phyloP scores from a whole-genome alignment of 345 rosid genomes.

The Anastatica hierochuntica region DNA sequence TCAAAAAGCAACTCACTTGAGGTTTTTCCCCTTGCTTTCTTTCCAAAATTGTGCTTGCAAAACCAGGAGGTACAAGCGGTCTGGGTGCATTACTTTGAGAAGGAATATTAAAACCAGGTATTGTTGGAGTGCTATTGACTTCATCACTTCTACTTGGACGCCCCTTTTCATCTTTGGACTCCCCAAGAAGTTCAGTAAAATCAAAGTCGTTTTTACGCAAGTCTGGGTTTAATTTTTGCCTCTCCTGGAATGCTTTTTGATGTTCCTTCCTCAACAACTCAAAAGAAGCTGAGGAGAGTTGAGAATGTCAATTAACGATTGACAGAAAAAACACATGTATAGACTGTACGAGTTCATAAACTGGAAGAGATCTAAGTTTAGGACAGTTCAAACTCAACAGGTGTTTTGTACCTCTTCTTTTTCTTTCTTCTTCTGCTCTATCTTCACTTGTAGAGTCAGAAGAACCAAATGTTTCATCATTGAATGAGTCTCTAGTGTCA shows the following conservation, averaged over 20 bases:
- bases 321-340: conserved; percentile 7
- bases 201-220: conserved; percentile 54
- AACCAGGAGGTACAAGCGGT: conserved; percentile 99
- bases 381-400: conserved; percentile 4
- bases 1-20: conserved; percentile 32
- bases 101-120: conserved; percentile 26
- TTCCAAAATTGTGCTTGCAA: conserved; percentile 41
- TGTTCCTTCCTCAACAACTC: conserved; percentile 97
- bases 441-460: conserved; percentile 64
- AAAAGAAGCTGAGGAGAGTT: conserved; percentile 57
- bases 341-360: conserved; percentile 9
- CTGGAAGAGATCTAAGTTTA: conserved; percentile 7
- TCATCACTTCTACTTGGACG: conserved; percentile 32
- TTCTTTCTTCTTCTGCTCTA: conserved; percentile 91
- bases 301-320: conserved; percentile 15
- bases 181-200: conserved; percentile 48
- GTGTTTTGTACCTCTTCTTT: conserved; percentile 67
- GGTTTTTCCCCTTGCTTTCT: conserved; percentile 43
- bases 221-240: conserved; percentile 56
- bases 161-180: conserved; percentile 52
- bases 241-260: conserved; percentile 61
- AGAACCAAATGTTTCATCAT: conserved; percentile 97
- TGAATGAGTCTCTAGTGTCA: conserved; percentile 57
- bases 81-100: conserved; percentile 51
- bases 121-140: conserved; percentile 25